phyloP scores from a whole-genome alignment of 495 filamentous ascomycete genomes.

The Talaromyces proteolyticus region DNA sequence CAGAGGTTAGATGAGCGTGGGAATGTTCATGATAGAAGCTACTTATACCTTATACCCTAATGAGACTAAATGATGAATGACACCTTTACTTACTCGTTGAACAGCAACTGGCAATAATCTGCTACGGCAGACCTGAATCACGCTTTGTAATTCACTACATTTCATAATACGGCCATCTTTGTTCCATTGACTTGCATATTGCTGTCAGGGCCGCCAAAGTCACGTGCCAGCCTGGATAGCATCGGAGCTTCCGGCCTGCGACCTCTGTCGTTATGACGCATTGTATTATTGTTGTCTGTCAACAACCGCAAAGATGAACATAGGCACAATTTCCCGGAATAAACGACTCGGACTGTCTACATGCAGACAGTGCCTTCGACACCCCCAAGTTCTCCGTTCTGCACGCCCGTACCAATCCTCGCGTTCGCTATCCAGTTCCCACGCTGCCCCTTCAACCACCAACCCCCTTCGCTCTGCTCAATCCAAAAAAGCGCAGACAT shows the following conservation, averaged over 20 bases:
- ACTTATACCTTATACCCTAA: slow-evolving; percentile 3
- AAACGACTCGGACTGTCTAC: slow-evolving; percentile 5
- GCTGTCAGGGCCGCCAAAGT: too few relatives aligned
- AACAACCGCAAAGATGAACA: neutral
- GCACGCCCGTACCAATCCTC: slow-evolving; percentile 18
- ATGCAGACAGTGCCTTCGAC: slow-evolving; percentile 26
- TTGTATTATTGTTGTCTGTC: neutral
- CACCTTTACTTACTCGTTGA: too few relatives aligned
- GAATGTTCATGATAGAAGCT: neutral
- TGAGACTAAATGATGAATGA: too few relatives aligned
- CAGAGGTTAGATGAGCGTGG: neutral
- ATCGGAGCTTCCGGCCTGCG: too few relatives aligned
- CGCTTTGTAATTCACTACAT: neutral
- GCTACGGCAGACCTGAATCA: too few relatives aligned
- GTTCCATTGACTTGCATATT: neutral
- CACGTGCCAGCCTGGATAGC: too few relatives aligned
- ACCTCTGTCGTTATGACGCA: neutral
- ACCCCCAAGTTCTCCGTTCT: slow-evolving; percentile 4
- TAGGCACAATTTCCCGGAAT: neutral
- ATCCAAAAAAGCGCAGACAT: slow-evolving; percentile 5
- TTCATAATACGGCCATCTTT: neutral
- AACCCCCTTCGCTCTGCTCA: slow-evolving; percentile 8
- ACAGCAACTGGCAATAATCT: too few relatives aligned
- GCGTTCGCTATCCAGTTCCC: slow-evolving; percentile 17
- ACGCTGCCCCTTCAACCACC: slow-evolving; percentile 5